Evolutionary conservation across 306 rosid species (phyloP).

Genomic region (Spatholobus suberectus): DNA sequence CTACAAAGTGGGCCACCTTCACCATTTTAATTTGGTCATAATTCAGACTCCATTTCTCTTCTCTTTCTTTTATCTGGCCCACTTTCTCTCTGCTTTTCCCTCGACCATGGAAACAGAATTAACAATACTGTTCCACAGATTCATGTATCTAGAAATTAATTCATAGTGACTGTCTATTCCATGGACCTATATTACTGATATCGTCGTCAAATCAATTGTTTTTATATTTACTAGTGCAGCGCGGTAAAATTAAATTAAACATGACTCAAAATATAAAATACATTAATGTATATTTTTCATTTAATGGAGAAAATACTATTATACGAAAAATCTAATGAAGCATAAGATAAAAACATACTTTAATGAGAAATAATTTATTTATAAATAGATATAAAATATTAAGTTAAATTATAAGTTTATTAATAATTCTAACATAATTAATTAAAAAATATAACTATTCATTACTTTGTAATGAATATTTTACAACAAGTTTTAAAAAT

Average conservation of each 20-base stretch:
- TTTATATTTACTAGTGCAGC: background rate
- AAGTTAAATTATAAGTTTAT: no score
- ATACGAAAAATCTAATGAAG: no score
- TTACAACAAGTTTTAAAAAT: no score
- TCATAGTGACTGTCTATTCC: background rate
- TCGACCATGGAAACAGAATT: conserved; percentile 47
- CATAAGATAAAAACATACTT: no score
- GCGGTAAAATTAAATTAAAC: background rate
- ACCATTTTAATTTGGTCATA: conserved; percentile 17
- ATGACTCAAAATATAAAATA: background rate
- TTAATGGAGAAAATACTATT: no score
- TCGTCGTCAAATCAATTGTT: background rate
- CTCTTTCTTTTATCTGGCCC: background rate
- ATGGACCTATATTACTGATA: background rate
- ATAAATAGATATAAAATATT: no score
- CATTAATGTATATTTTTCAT: no score
- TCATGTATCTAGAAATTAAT: conserved; percentile 39
- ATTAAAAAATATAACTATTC: no score
- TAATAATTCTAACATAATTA: no score
- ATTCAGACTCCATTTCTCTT: background rate
- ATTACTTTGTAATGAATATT: no score
- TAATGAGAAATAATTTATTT: background rate
- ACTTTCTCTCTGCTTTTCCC: conserved; percentile 35
- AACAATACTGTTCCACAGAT: conserved; percentile 26
- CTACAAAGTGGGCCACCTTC: conserved; percentile 31